Evolutionary conservation across 2,329 filamentous ascomycete genomes (phyloP), one percentile per base, ranked within the genome.

Genomic region (Achaetomium macrosporum): DNA sequence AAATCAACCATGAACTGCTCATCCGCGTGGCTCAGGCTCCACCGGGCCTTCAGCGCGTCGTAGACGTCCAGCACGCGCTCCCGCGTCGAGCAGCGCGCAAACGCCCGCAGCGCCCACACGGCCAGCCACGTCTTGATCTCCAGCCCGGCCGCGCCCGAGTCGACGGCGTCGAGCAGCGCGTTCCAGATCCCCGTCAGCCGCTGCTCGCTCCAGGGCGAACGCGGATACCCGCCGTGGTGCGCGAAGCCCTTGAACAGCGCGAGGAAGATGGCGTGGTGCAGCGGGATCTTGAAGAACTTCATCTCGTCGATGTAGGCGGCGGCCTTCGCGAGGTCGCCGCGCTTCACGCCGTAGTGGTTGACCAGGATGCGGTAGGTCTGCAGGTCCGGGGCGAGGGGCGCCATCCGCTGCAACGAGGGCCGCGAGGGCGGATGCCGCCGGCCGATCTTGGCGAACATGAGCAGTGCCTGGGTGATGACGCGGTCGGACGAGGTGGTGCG

Each of bases 221-320:
- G 69, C 1, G 58, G 73, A 20, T 74, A 65, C 25, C 82, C 83
- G 11, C 91, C 92, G 64, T 96, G 85, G 2, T 73, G 68, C 31
- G 78, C 76, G 65, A 97, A 99, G 0, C 88, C 90, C 62, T 89
- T 85, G 70, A 97, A 88, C 3, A 97, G 74, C 8, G 86, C 78
- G 36, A 93, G 74, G 63, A 92, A 96, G 20, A 95, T 79, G 53
- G 85, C 79, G 6, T 86, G 87, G 56, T 92, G 83, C 15, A 92
- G 72, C 0, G 83, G 80, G 3, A 95, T 75, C 3, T 77, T 71
- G 59, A 84, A 83, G 36, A 73, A 71, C 51, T 80, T 81, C 90
- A 96, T 96, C 66, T 97, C 92, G 43, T 82, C 79, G 19, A 99
- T 72, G 42, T 90, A 80, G 45, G 82, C 78, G 11, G 82, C 80